phyloP scores from a whole-genome alignment of 2,329 filamentous ascomycete genomes.

The Pseudogymnoascus sp. region DNA sequence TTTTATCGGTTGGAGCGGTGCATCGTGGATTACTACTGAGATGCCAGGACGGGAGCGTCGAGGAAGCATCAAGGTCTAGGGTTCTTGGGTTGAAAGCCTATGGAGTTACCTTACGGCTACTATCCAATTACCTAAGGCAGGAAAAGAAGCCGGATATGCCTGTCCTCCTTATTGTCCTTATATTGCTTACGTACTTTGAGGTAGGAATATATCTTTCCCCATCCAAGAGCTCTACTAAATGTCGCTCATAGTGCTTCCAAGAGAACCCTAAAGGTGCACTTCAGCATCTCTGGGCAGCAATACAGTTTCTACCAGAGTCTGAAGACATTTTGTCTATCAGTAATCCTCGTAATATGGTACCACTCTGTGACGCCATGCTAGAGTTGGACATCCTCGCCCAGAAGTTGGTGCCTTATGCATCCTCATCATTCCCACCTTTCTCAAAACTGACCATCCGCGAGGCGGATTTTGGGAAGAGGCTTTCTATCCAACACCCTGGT shows the following conservation, averaged over 20 bases:
- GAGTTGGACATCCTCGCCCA: background rate
- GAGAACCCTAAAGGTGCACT: background rate
- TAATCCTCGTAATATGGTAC: background rate
- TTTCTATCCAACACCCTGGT: background rate
- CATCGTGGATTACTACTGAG: slow-evolving; percentile 18
- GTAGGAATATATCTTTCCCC: background rate
- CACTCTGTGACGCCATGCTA: background rate
- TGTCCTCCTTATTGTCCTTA: background rate
- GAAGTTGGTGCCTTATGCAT: background rate
- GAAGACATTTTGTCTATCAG: background rate
- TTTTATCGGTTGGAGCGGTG: slow-evolving; percentile 18
- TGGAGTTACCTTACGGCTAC: background rate
- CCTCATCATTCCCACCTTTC: background rate
- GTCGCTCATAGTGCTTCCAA: background rate
- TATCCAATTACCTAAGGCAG: background rate
- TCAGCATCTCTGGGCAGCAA: background rate
- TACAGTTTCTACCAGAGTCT: background rate
- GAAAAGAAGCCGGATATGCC: background rate
- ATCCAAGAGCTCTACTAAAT: background rate
- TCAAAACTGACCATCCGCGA: background rate
- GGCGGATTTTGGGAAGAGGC: background rate
- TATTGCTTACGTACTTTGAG: background rate
- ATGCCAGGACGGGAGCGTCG: slow-evolving; percentile 10
- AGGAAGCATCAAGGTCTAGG: slow-evolving; percentile 9
- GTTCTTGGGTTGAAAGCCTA: background rate